phyloP scores from a whole-genome alignment of 192 early-diverging fungal species.

The Rhizophlyctis rosea region DNA sequence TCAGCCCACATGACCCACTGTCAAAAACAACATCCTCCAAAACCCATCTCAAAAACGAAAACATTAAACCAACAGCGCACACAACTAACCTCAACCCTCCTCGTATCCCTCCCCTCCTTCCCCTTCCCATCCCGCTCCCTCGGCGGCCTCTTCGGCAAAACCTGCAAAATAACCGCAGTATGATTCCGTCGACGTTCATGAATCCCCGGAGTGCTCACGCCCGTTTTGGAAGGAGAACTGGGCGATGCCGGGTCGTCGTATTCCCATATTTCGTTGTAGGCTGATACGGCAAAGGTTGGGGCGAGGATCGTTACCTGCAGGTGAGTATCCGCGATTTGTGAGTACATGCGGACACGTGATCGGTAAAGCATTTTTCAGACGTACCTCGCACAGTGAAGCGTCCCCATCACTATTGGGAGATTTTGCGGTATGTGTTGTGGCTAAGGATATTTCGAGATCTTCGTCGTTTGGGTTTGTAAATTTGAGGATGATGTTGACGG shows the following conservation, averaged over 20 bases:
- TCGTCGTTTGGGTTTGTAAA: slow-evolving; percentile 82
- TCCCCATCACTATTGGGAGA: not conserved
- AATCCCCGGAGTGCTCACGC: not conserved
- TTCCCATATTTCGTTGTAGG: slow-evolving; percentile 78
- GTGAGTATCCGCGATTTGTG: too few relatives aligned
- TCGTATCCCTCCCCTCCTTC: slow-evolving; percentile 37
- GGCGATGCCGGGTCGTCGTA: slow-evolving; percentile 56
- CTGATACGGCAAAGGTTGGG: slow-evolving; percentile 62
- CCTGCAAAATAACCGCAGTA: slow-evolving; percentile 56
- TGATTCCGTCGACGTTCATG: slow-evolving; percentile 59
- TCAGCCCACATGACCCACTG: not conserved
- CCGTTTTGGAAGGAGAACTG: not conserved
- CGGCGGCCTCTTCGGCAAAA: slow-evolving; percentile 43
- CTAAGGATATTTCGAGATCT: slow-evolving; percentile 61
- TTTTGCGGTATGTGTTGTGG: slow-evolving; percentile 19
- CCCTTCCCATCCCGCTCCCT: slow-evolving; percentile 31
- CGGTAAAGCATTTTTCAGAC: not conserved
- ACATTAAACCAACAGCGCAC: too few relatives aligned
- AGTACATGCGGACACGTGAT: too few relatives aligned
- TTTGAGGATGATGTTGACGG: slow-evolving; percentile 54
- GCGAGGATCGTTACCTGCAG: slow-evolving; percentile 56
- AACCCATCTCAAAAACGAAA: too few relatives aligned
- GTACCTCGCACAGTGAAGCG: not conserved
- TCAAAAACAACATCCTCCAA: not conserved
- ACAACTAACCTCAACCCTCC: slow-evolving; percentile 19